Base-by-base conservation (phyloP, 257 asterid genomes). In the Verbena officinalis region DNA sequence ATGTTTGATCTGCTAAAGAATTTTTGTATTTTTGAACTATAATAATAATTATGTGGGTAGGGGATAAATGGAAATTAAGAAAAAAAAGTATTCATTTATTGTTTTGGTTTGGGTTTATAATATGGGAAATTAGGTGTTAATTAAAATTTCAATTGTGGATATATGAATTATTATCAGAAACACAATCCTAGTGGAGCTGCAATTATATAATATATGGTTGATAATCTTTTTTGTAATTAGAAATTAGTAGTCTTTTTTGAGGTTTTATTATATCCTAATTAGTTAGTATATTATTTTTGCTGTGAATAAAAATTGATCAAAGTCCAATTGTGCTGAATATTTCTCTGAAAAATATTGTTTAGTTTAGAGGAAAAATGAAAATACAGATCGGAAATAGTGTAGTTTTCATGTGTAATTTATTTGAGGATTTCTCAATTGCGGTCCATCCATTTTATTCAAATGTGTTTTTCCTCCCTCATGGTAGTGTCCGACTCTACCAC, bases 151-250 rank as follows among this genome's bases (percentile, higher is more conserved):
- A 64, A 77, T 17, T 77, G 82, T 77, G 76, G 76, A 77, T 77
- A 77, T 53, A 15, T 19, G 55, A 33, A 2, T 30, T 2, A 30
- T 30, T 30, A 31, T 31, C 48, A 45, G 30, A 38, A 16, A 51
- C 48, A 48, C 59, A 31, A 2, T 19, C 30, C 16, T 55, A 31
- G 53, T 69, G 42, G 54, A 17, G 39, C n/a, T 53, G 59, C 19
- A 19, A 21, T 42, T 20, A 24, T n/a, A n/a, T n/a, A n/a, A n/a
- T n/a, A n/a, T n/a, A n/a, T 43, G 33, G 38, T 53, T 68, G 53
- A 57, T 54, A 30, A 62, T 62, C 43, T 51, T 72, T 71, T 74
- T 46, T 78, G 74, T 79, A 75, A 75, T 48, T 75, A 78, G 62
- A 46, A 43, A 67, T 46, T 48, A 15, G 39, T 64, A 12, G 42